Evolutionary conservation across 1,284 basidiomycete species (phyloP).

Genomic region (Sphaerobolus stellatus): DNA sequence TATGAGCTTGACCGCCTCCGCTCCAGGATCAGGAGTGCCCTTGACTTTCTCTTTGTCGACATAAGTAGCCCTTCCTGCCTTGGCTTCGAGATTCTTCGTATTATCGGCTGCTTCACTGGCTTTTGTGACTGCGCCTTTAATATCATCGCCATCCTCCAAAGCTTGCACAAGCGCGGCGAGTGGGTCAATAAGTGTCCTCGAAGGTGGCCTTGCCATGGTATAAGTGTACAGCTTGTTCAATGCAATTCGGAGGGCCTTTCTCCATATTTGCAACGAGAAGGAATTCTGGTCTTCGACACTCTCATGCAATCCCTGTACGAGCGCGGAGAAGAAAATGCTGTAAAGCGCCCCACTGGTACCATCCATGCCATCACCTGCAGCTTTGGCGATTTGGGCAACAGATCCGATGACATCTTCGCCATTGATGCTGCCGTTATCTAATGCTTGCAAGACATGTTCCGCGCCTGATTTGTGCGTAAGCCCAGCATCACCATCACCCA

Average conservation of each 20-base stretch:
- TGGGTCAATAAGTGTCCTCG: constrained; percentile 89
- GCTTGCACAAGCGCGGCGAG: constrained; percentile 75
- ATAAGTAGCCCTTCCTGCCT: constrained; percentile 88
- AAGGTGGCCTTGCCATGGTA: constrained; percentile 86
- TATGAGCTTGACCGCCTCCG: constrained; percentile 84
- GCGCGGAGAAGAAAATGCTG: constrained; percentile 85
- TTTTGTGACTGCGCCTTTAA: constrained; percentile 57
- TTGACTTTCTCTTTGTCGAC: constrained; percentile 73
- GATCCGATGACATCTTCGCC: constrained; percentile 63
- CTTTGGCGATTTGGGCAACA: constrained; percentile 68
- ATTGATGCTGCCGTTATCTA: constrained; percentile 50
- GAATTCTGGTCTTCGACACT: constrained; percentile 30
- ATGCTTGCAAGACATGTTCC: constrained; percentile 52
- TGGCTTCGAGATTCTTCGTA: constrained; percentile 77
- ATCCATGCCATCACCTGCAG: constrained; percentile 86
- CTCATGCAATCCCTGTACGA: constrained; percentile 73
- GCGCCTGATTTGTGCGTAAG: constrained; percentile 79
- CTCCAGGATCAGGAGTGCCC: constrained; percentile 84
- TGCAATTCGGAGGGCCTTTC: constrained; percentile 57
- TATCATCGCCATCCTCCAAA: constrained; percentile 37
- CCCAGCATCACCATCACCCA: constrained; percentile 77
- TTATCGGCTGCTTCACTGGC: constrained; percentile 71
- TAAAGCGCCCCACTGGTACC: constrained; percentile 92
- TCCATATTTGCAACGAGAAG: constrained; percentile 60
- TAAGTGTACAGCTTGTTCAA: constrained; percentile 79